Base-by-base conservation (phyloP, 345 rosid species). In the Eucalyptus microcorys region DNA sequence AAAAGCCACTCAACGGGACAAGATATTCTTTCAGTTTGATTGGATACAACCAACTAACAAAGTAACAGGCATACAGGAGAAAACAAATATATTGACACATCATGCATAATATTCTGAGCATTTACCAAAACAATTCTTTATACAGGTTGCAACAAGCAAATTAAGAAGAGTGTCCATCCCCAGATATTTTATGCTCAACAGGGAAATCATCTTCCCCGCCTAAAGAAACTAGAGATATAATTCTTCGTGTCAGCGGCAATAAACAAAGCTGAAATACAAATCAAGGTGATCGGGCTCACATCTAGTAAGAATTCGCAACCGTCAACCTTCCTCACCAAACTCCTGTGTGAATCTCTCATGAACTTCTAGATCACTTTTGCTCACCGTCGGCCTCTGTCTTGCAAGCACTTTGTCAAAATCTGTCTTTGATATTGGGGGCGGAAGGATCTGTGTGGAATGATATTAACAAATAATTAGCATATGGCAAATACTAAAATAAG, bases 261-360 rank as follows among this genome's bases (percentile, higher is more conserved):
- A 87, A 87, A 88, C 89, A 47, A 55, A 45, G 87, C 34, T 92
- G 92, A 89, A 89, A 85, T 92, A 94, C 94, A 95, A 87, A 92
- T 90, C 86, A 90, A 81, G 87, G 90, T 87, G 88, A 88, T 61
- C 88, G 87, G 89, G 93, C 91, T 89, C 92, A 88, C 47, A 21
- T 24, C 92, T 86, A 85, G 89, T 61, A 79, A 52, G 89, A 83
- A 87, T 92, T 89, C 26, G 50, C 32, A 30, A 88, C 49, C 88
- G 86, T 95, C 89, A 97, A 89, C 99, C 99, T 91, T 97, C 99
- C 95, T 97, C 99, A 79, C 99, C 99, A 92, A 96, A 97, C 94
- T 97, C 99, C 88, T 94, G 95, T 14, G 99, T 97, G 94, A 97
- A 97, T 95, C 96, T 96, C 94, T 96, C 99, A 21, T 97, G 99